A percentile compares a stretch with the other conserved stretches of the same genome.
Conservation (phyloP, 1,139 yeast genomes). For the Geotrichum aggregatum region DNA sequence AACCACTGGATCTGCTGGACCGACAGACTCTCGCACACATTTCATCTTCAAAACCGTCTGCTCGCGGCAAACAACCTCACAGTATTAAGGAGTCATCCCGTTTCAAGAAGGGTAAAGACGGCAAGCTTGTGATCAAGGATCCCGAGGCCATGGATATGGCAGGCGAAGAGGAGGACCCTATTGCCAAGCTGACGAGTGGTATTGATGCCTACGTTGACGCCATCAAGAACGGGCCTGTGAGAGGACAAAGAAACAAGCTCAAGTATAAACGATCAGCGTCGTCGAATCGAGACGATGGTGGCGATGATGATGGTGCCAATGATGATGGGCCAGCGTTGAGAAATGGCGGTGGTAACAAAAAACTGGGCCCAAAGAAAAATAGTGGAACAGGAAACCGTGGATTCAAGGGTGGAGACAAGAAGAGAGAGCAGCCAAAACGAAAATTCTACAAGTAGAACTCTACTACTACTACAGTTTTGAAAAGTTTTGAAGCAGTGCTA, state of each 20-base stretch:
- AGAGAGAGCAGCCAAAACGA: conserved; percentile 12
- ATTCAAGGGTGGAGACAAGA: conserved; percentile 14
- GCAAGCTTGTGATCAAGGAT: conserved; percentile 39
- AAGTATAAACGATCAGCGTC: conserved; percentile 68
- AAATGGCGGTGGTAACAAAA: conserved; percentile 4
- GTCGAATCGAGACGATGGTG: conserved; percentile 56
- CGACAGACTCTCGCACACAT: conserved; percentile 80
- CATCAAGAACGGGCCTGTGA: conserved; percentile 82
- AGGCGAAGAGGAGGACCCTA: conserved; percentile 46
- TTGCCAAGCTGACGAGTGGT: conserved; percentile 53
- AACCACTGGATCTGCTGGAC: conserved; percentile 86
- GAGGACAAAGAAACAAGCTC: conserved; percentile 87
- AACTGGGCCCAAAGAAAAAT: conserved; percentile 12
- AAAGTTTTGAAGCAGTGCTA: neutral
- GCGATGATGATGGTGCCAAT: conserved; percentile 36
- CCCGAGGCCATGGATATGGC: conserved; percentile 26
- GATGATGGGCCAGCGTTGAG: conserved; percentile 17
- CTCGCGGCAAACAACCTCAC: conserved; percentile 34
- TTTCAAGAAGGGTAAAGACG: conserved; percentile 48
- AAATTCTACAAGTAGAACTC: conserved; percentile 13
- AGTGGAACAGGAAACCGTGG: conserved; percentile 16
- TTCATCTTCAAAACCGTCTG: conserved; percentile 73
- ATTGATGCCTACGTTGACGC: conserved; percentile 92
- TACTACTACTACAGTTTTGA: neutral
- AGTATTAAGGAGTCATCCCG: conserved; percentile 45